Evolutionary conservation across 495 filamentous ascomycete species (phyloP), one percentile per base, ranked within the genome.

Genomic region (Neurospora sp.): DNA sequence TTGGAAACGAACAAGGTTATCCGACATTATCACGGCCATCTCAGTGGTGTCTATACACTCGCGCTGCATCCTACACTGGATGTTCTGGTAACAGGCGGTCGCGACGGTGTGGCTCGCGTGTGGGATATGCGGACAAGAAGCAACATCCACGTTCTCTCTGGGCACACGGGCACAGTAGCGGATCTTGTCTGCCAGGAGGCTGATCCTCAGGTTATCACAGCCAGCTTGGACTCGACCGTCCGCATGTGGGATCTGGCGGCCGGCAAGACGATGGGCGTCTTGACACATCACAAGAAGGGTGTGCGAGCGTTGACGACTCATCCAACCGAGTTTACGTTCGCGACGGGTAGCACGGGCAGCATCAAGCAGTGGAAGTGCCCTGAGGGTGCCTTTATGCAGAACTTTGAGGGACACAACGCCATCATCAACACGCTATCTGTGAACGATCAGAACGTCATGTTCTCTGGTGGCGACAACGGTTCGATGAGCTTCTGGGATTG

Each of bases 311-410:
- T 99, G 71, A 88, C 92, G 20, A 88, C 90, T 3, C 96, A 98
- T 81, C 96, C 96, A 0, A 90, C 87, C 70, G 96, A 99, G 80
- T 99, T 97, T 82, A 99, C 96, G 1, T 99, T 99, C 76, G 96
- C 94, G 40, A 93, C 88, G 74, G 95, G 92, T 73, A 96, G 92
- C 78, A 94, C 94, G 0, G 91, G 91, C 35, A 93, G 91, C 80
- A 99, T 99, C 84, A 99, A 99, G 86, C 96, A 98, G 81, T 99
- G 96, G 95, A 98, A 98, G 81, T 98, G 94, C 77, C 96, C 96
- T 20, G 95, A 97, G 82, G 96, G 95, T 44, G 94, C 92, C 40
- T 97, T 99, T 81, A 99, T 99, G 96, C 94, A 97, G 83, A 98
- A 98, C 82, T 99, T 98, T 78, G 94, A 98, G 53, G 94, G 94